A percentile compares a stretch with the other conserved stretches of the same genome.
Conservation (phyloP, 2,329 filamentous ascomycete genomes). For the Juglanconis sp. region DNA sequence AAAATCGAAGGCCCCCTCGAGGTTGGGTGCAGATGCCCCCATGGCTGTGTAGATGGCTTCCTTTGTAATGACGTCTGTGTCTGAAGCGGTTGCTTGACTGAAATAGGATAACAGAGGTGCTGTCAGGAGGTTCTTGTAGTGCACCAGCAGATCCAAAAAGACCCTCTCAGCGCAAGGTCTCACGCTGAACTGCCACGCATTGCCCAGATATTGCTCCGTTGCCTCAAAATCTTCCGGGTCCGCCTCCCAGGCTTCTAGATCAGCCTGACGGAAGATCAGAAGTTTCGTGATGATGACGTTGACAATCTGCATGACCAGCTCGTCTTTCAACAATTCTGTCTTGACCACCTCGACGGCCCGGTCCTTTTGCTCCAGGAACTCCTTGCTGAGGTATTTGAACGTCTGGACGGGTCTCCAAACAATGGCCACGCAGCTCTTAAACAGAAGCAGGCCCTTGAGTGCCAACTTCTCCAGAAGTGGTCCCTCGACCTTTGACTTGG, state of each 20-base stretch:
- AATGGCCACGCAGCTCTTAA: slow-evolving; percentile 81
- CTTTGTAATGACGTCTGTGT: slow-evolving; percentile 73
- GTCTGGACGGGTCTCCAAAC: slow-evolving; percentile 76
- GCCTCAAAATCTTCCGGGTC: slow-evolving; percentile 96
- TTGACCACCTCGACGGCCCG: slow-evolving; percentile 69
- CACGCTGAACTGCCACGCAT: slow-evolving; percentile 89
- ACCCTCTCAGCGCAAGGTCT: slow-evolving; percentile 90
- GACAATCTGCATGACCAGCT: slow-evolving; percentile 77
- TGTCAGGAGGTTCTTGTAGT: slow-evolving; percentile 80
- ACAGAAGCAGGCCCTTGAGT: slow-evolving; percentile 76
- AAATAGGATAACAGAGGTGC: slow-evolving; percentile 82
- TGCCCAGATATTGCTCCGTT: slow-evolving; percentile 77
- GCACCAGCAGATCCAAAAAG: slow-evolving; percentile 84
- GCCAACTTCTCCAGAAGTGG: slow-evolving; percentile 74
- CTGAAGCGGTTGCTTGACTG: slow-evolving; percentile 65
- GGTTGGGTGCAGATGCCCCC: slow-evolving; percentile 75
- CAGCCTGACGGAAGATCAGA: slow-evolving; percentile 80
- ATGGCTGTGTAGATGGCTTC: slow-evolving; percentile 94
- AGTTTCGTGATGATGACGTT: slow-evolving; percentile 82
- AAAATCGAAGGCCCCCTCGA: slow-evolving; percentile 77
- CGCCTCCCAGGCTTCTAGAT: slow-evolving; percentile 89
- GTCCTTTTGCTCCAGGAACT: slow-evolving; percentile 73
- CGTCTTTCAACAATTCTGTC: slow-evolving; percentile 68
- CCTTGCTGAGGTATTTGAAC: slow-evolving; percentile 75
- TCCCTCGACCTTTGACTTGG: slow-evolving; percentile 53